Conservation (phyloP, 257 asterid genomes). For the Lycium barbarum region DNA sequence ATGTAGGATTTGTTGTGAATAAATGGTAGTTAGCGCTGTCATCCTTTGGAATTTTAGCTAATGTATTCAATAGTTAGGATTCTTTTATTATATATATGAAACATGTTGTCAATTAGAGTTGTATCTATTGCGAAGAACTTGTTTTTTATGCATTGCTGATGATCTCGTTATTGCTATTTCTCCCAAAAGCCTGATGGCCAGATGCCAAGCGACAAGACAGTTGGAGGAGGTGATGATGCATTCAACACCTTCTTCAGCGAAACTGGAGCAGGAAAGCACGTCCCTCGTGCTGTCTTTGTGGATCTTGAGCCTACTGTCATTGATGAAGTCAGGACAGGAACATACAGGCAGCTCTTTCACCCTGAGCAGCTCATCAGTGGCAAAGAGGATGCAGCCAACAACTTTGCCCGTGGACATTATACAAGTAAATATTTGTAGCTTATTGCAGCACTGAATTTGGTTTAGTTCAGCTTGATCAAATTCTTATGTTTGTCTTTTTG, state of each 20-base stretch:
- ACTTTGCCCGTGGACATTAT: slow-evolving; percentile 43
- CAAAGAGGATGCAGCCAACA: slow-evolving; percentile 46
- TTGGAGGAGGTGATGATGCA: slow-evolving; percentile 42
- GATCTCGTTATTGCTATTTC: not conserved
- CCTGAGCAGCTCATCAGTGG: slow-evolving; percentile 45
- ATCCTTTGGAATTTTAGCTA: not conserved
- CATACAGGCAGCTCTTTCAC: slow-evolving; percentile 36
- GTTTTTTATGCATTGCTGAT: not conserved
- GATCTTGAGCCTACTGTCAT: slow-evolving; percentile 46
- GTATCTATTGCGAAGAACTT: not conserved
- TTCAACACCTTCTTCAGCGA: slow-evolving; percentile 47
- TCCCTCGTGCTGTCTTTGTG: slow-evolving; percentile 44
- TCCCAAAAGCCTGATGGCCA: slow-evolving; percentile 38
- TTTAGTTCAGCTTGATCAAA: not conserved
- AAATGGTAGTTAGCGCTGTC: not conserved
- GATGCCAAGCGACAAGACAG: slow-evolving; percentile 41
- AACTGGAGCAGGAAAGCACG: slow-evolving; percentile 41
- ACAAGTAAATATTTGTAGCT: slow-evolving; percentile 31
- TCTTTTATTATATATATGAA: not conserved
- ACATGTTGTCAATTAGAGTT: not conserved
- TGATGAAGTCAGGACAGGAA: slow-evolving; percentile 40
- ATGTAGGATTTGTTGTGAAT: not conserved
- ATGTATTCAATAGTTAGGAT: not conserved
- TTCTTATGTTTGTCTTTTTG: slow-evolving; percentile 21
- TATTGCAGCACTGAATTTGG: not conserved